These are phyloP conservation scores for Fusarium fujikuroi DNA, from an alignment of 2,329 filamentous ascomycete genomes.

Conservation along the genomic window DNA sequence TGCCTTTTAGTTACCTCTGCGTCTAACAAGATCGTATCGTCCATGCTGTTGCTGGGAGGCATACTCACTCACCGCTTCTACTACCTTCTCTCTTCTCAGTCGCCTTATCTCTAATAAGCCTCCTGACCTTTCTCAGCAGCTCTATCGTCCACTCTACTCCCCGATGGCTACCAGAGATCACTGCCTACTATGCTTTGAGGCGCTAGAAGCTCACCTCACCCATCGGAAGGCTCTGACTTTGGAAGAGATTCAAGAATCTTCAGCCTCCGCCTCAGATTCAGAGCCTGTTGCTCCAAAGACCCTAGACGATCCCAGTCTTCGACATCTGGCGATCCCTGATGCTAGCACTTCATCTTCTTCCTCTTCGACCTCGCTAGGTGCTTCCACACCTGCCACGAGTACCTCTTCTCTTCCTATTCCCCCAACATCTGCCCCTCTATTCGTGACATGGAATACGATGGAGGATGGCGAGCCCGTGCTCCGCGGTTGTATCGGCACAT, in stretches of 20 bases:
- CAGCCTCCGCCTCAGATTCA: slow-evolving; percentile 50
- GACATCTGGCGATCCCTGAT: slow-evolving; percentile 52
- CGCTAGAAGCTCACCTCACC: slow-evolving; percentile 79
- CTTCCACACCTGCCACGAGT: slow-evolving; percentile 59
- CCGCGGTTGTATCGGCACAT: slow-evolving; percentile 96
- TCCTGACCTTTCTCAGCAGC: slow-evolving; percentile 8
- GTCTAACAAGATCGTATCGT: slow-evolving; percentile 2
- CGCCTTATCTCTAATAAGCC: slow-evolving; percentile 16
- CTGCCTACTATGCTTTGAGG: slow-evolving; percentile 94
- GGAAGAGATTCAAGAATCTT: slow-evolving; percentile 75
- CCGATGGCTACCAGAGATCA: slow-evolving; percentile 86
- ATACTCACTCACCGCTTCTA: slow-evolving; percentile 13
- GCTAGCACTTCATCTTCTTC: slow-evolving; percentile 50
- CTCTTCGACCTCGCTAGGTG: slow-evolving; percentile 56
- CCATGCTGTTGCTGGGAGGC: slow-evolving; percentile 27
- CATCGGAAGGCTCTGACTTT: slow-evolving; percentile 74
- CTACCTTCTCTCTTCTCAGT: slow-evolving; percentile 17
- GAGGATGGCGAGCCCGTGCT: slow-evolving; percentile 64
- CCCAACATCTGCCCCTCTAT: slow-evolving; percentile 74
- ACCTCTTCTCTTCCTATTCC: slow-evolving; percentile 53
- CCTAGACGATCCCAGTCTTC: slow-evolving; percentile 56
- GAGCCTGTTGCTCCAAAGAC: slow-evolving; percentile 34
- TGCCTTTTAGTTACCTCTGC: slow-evolving; percentile 2
- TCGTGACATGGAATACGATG: slow-evolving; percentile 93
- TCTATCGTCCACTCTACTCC: slow-evolving; percentile 8